Percentiles rank a stretch among this genome's conserved stretches.
These are phyloP conservation scores for Ilex paraguariensis DNA, from an alignment of 305 asterid species.

Conservation along the genomic window DNA sequence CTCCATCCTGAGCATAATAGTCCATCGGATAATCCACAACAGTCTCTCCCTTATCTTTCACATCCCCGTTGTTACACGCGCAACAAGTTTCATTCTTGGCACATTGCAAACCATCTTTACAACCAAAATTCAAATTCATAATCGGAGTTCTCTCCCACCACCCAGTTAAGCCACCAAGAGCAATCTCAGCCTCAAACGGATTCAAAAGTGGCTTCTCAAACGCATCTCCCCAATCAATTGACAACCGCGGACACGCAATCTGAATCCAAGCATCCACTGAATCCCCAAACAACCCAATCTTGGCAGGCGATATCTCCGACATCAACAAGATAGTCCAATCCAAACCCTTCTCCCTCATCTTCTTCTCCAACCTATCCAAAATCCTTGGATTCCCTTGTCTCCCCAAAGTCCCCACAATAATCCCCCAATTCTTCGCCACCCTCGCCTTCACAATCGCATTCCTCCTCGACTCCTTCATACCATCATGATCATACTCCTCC, in stretches of 20 bases:
- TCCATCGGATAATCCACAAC: conserved; percentile 92
- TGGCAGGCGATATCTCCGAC: conserved; percentile 81
- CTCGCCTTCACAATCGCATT: conserved; percentile 68
- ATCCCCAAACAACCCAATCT: conserved; percentile 76
- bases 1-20: conserved; percentile 95
- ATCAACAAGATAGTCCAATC: conserved; percentile 75
- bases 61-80: conserved; percentile 20
- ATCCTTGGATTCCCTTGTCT: conserved; percentile 81
- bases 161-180: conserved; percentile 75
- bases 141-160: conserved; percentile 87
- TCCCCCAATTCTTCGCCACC: conserved; percentile 73
- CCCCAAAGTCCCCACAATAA: conserved; percentile 84
- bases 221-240: conserved; percentile 97
- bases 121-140: conserved; percentile 10
- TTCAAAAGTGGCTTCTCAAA: conserved; percentile 81
- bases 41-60: conserved; percentile 20
- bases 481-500: conserved; percentile 92
- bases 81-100: conserved; percentile 38
- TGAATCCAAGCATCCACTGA: conserved; percentile 95
- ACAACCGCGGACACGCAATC: conserved; percentile 92
- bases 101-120: conserved; percentile 24
- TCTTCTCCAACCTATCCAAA: conserved; percentile 74
- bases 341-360: conserved; percentile 69
- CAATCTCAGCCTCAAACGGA: conserved; percentile 91
- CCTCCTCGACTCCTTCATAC: conserved; percentile 81